Percentiles rank a stretch among this genome's conserved stretches.
These are phyloP conservation scores for Gomphus bonarii DNA, from an alignment of 1,284 basidiomycete species.

Conservation along the genomic window DNA sequence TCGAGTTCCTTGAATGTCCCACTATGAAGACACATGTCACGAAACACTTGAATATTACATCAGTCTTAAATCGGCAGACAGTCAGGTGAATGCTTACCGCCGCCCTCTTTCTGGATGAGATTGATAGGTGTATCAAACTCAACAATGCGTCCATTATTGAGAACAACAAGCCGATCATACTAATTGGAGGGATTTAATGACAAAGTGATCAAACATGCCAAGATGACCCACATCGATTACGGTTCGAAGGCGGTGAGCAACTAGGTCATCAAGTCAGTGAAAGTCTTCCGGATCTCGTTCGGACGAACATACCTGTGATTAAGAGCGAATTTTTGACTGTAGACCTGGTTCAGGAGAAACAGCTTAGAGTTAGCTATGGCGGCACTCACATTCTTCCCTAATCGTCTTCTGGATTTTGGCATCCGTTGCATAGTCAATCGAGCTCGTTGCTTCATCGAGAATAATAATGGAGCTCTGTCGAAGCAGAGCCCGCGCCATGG, in stretches of 20 bases:
- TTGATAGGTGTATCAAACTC: slow-evolving; percentile 81
- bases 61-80: neutral
- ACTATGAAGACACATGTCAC: slow-evolving; percentile 74
- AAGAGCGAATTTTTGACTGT: slow-evolving; percentile 17
- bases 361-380: neutral
- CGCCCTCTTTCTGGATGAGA: slow-evolving; percentile 61
- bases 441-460: slow-evolving; percentile 31
- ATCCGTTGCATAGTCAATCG: slow-evolving; percentile 25
- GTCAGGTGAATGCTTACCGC: slow-evolving; percentile 18
- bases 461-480: slow-evolving; percentile 35
- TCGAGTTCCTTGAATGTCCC: slow-evolving; percentile 67
- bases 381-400: slow-evolving; percentile 26
- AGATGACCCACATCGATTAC: slow-evolving; percentile 10
- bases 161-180: slow-evolving; percentile 11
- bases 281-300: neutral
- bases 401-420: slow-evolving; percentile 33
- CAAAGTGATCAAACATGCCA: neutral
- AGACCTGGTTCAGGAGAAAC: neutral
- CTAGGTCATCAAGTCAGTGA: neutral
- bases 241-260: slow-evolving; percentile 13
- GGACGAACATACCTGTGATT: slow-evolving; percentile 8
- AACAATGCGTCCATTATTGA: slow-evolving; percentile 33
- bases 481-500: slow-evolving; percentile 31
- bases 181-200: neutral
- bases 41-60: slow-evolving; percentile 38